These are phyloP conservation scores for Solanum sparsipilum DNA, from an alignment of 257 asterid species.

Conservation along the genomic window DNA sequence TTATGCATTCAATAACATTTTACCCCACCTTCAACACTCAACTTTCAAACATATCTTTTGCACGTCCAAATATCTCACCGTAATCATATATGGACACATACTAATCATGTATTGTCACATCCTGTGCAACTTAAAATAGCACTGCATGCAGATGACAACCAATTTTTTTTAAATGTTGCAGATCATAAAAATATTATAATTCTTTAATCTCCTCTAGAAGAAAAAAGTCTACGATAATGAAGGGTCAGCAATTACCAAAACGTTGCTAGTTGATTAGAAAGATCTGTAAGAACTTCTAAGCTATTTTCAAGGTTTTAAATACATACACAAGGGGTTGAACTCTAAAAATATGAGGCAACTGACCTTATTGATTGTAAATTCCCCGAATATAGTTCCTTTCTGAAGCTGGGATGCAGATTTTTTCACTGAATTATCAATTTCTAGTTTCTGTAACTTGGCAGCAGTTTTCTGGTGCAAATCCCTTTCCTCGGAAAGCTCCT, in stretches of 20 bases:
- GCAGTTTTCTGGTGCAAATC: slow-evolving; percentile 38
- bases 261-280: background rate
- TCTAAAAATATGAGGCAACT: background rate
- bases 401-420: slow-evolving; percentile 32
- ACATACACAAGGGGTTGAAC: background rate
- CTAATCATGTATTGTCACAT: background rate
- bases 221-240: background rate
- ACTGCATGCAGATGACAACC: background rate
- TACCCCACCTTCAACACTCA: background rate
- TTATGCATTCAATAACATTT: background rate
- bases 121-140: background rate
- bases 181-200: background rate
- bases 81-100: background rate
- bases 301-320: background rate
- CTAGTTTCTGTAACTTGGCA: slow-evolving; percentile 28
- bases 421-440: slow-evolving; percentile 36
- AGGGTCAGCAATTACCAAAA: background rate
- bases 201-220: background rate
- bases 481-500: slow-evolving; percentile 33
- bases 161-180: background rate
- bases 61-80: background rate
- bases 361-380: slow-evolving; percentile 59
- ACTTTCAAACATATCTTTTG: background rate
- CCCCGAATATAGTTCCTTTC: slow-evolving; percentile 35
- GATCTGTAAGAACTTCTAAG: background rate